These are phyloP conservation scores for Myriosclerotinia curreyana DNA, from an alignment of 2,329 filamentous ascomycete species.

Conservation along the genomic window DNA sequence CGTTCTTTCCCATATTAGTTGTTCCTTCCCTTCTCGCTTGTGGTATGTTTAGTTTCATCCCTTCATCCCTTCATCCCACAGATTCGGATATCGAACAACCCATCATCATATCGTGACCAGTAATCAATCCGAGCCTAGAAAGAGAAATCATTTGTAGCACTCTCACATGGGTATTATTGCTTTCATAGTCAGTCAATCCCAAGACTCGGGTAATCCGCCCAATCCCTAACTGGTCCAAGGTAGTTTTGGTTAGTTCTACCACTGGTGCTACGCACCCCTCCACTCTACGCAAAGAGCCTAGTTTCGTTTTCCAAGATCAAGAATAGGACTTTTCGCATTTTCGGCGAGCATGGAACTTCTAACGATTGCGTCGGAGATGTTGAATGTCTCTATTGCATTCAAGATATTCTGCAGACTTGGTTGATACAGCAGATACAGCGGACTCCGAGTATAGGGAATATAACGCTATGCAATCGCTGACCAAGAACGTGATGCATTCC, in stretches of 20 bases:
- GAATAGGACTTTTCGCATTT: background rate
- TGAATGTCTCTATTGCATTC: background rate
- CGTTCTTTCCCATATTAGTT: background rate
- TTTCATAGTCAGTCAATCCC: constrained; percentile 10
- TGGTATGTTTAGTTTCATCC: too few relatives aligned
- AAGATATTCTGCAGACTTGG: background rate
- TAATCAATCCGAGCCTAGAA: constrained; percentile 5
- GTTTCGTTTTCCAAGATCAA: background rate
- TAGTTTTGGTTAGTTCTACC: background rate
- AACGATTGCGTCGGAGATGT: background rate
- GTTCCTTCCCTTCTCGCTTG: background rate
- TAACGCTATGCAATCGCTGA: background rate
- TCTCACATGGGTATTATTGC: background rate
- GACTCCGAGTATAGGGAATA: constrained; percentile 47
- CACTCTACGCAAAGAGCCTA: background rate
- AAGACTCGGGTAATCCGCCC: constrained; percentile 5
- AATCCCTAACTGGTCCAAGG: background rate
- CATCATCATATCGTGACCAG: background rate
- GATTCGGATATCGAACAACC: background rate
- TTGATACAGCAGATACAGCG: constrained; percentile 34
- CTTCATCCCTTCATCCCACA: too few relatives aligned
- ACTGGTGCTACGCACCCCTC: constrained; percentile 3
- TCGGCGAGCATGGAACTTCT: constrained; percentile 1
- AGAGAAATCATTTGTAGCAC: background rate
- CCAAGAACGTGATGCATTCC: constrained; percentile 9